Evolutionary conservation across 805 yeast species (phyloP).

Genomic region (Zygoascus tannicola): DNA sequence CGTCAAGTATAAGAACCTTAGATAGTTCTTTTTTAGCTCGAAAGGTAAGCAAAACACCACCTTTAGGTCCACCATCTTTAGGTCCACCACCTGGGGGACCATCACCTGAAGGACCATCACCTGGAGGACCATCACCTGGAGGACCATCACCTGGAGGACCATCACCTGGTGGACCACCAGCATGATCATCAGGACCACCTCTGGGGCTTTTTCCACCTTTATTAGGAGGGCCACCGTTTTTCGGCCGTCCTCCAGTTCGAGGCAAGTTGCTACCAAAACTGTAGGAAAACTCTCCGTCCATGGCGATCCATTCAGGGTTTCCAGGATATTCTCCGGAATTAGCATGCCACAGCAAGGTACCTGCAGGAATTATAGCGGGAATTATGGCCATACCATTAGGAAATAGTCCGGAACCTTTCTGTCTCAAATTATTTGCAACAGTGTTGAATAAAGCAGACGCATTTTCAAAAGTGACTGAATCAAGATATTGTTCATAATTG

Average conservation of each 20-base stretch:
- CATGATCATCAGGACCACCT: too few species aligned
- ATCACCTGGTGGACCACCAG: too few species aligned
- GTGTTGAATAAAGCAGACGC: slow-evolving; percentile 35
- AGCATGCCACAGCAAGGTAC: slow-evolving; percentile 49
- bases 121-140: too few species aligned
- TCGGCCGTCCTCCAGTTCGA: not conserved
- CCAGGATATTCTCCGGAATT: slow-evolving; percentile 37
- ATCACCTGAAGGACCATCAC: not conserved
- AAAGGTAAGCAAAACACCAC: slow-evolving; percentile 30
- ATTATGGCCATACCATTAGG: slow-evolving; percentile 6
- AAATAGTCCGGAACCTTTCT: slow-evolving; percentile 2
- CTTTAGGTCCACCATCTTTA: not conserved
- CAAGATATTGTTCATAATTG: not conserved
- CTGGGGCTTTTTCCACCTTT: too few species aligned
- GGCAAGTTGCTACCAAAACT: not conserved
- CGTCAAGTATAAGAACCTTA: slow-evolving; percentile 46
- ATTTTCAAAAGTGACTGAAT: slow-evolving; percentile 3
- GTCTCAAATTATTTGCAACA: slow-evolving; percentile 33
- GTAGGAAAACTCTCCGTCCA: slow-evolving; percentile 54
- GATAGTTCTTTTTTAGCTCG: slow-evolving; percentile 37
- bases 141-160: too few species aligned
- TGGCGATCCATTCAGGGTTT: slow-evolving; percentile 51
- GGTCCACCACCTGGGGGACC: not conserved
- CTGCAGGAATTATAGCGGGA: slow-evolving; percentile 19
- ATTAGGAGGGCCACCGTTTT: not conserved